Base-by-base conservation (phyloP, 306 rosid genomes). In the Citrullus amarus region DNA sequence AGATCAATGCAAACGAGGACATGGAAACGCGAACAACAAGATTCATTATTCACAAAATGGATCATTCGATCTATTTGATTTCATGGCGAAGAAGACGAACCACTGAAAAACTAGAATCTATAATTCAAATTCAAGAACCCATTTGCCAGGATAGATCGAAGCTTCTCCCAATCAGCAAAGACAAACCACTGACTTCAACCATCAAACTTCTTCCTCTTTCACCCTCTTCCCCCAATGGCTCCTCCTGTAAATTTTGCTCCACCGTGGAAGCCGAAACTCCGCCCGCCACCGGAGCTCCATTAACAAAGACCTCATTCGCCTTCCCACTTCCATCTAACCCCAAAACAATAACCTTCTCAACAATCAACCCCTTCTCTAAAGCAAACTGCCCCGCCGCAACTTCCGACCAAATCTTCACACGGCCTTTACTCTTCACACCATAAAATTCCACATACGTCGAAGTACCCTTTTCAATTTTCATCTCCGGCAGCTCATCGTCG, bases 321-420 rank as follows among this genome's bases (percentile, higher is more conserved):
- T 77, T 84, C 71, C 91, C 91, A 54, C 51, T 73, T 79, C 87
- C 91, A 44, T 44, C 83, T 79, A 92, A 76, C 74, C 98, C 98
- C 89, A 92, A 46, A 28, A 89, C 97, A 0, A 83, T 79, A 38
- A 94, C 74, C 75, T 88, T 87, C 79, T 85, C 97, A 58, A 94
- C 84, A 41, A 87, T 39, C 96, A 59, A 94, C 60, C 89, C 93
- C 41, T 89, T 85, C 1, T 80, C 89, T 38, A 92, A 74, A 53
- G 97, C 98, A 87, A 83, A 94, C 87, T 89, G 81, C 5, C 96
- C 87, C 80, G 87, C 97, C 82, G 85, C 86, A 74, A 94, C 98
- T 75, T 90, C 81, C 67, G 98, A 94, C 96, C 97, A 92, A 28
- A 94, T 80, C 70, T 91, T 94, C 77, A 90, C 93, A 38, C 39